These are phyloP conservation scores for Picea glauca DNA, from an alignment of 75 land plant genomes.

Conservation along the genomic window DNA sequence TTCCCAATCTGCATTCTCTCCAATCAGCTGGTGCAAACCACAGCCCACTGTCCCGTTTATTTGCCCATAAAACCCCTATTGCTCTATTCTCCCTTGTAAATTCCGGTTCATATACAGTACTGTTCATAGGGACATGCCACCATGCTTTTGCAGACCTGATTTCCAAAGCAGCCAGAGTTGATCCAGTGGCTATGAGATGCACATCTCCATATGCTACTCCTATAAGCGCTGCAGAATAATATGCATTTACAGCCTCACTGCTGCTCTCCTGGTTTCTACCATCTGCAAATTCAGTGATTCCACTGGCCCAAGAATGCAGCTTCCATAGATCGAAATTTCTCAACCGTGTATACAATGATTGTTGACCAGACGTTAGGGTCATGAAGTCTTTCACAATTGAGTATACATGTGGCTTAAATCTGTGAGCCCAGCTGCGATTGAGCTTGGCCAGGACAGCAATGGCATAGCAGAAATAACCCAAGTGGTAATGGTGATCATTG, in stretches of 20 bases:
- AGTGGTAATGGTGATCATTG: conserved; percentile 85
- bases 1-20: conserved; percentile 31
- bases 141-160: conserved; percentile 62
- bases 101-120: conserved; percentile 16
- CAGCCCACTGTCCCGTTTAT: conserved; percentile 31
- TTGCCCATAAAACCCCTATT: conserved; percentile 32
- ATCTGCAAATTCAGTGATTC: conserved; percentile 84
- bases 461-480: conserved; percentile 88
- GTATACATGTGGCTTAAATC: conserved; percentile 67
- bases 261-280: conserved; percentile 98
- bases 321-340: conserved; percentile 83
- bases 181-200: conserved; percentile 48
- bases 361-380: conserved; percentile 24
- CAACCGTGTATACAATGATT: conserved; percentile 51
- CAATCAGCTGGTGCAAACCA: conserved; percentile 32
- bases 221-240: conserved; percentile 81
- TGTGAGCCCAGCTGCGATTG: conserved; percentile 69
- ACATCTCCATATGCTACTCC: conserved; percentile 73
- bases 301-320: conserved; percentile 96
- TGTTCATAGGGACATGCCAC: conserved; percentile 75
- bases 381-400: conserved; percentile 76
- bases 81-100: conserved; percentile 18
- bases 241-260: conserved; percentile 87
- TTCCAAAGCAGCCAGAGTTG: conserved; percentile 70
- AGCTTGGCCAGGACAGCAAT: conserved; percentile 82